Conservation (phyloP, 352 stramenopile genomes). For the Pythium aristosporum region DNA sequence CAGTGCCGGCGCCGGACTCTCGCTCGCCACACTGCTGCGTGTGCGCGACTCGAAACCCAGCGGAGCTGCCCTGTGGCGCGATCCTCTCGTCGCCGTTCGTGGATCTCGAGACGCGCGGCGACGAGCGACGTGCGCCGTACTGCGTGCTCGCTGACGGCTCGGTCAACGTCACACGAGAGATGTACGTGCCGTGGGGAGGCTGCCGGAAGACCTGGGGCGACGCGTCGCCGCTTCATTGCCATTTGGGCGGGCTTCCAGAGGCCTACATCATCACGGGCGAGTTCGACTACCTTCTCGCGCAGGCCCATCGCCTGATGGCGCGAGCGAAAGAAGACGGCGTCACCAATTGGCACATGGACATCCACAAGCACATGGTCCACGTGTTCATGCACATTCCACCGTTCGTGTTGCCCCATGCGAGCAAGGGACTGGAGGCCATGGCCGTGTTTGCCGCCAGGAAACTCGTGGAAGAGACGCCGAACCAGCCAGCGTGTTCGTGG, state of each 20-base stretch:
- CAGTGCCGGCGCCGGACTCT: constrained; percentile 18
- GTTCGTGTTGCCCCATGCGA: constrained; percentile 7
- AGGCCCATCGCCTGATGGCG: constrained; percentile 17
- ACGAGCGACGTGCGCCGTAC: constrained; percentile 23
- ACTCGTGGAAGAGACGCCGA: no score
- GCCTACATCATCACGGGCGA: constrained; percentile 25
- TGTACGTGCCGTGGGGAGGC: constrained; percentile 18
- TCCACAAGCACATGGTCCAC: constrained; percentile 20
- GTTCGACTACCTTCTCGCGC: constrained; percentile 23
- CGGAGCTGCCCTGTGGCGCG: neutral
- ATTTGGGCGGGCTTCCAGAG: constrained; percentile 14
- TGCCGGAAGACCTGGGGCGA: constrained; percentile 20
- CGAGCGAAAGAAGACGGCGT: constrained; percentile 18
- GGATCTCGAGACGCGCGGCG: constrained; percentile 32
- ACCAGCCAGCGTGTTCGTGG: no score
- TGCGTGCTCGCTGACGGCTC: constrained; percentile 20
- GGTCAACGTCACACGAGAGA: neutral
- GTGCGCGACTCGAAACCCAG: constrained; percentile 8
- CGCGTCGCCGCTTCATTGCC: constrained; percentile 22
- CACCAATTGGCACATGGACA: constrained; percentile 18
- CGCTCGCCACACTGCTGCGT: constrained; percentile 20
- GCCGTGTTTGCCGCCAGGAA: constrained; percentile 12
- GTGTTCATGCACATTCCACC: constrained; percentile 29
- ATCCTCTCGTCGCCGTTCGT: constrained; percentile 34
- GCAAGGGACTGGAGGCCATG: constrained; percentile 22